These are phyloP conservation scores for Calonectria henricotiae DNA, from an alignment of 2,329 filamentous ascomycete genomes.

Conservation along the genomic window DNA sequence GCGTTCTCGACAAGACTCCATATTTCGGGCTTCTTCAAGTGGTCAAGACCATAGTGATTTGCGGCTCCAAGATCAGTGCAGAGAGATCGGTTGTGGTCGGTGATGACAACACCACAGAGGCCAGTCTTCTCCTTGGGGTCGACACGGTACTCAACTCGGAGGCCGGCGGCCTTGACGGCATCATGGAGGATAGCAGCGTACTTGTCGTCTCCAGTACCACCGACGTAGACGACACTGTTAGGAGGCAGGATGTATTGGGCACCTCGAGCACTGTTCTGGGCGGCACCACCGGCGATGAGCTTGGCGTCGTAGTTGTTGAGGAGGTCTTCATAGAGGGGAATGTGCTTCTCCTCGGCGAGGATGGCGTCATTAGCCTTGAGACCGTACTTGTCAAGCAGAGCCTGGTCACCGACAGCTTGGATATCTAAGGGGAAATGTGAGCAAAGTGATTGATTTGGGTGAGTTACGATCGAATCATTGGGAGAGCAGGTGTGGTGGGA, in stretches of 20 bases:
- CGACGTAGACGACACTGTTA: constrained; percentile 93
- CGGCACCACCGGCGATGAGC: constrained; percentile 95
- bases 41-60: constrained; percentile 96
- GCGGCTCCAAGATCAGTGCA: constrained; percentile 96
- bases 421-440: constrained; percentile 76
- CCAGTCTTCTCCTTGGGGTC: constrained; percentile 89
- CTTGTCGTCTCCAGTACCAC: constrained; percentile 95
- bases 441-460: constrained; percentile 25
- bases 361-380: constrained; percentile 98
- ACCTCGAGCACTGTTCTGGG: constrained; percentile 97
- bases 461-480: not conserved
- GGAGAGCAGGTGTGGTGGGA: constrained; percentile 23
- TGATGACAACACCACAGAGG: constrained; percentile 96
- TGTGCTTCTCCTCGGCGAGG: constrained; percentile 93
- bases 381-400: constrained; percentile 91
- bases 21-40: constrained; percentile 91
- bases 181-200: constrained; percentile 91
- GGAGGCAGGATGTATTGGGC: constrained; percentile 95
- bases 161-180: constrained; percentile 88
- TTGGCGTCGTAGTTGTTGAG: constrained; percentile 94
- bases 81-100: constrained; percentile 94
- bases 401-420: constrained; percentile 87
- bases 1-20: constrained; percentile 94
- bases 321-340: constrained; percentile 92
- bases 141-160: constrained; percentile 95